phyloP scores from a whole-genome alignment of 75 land plant genomes.

The Adiantum capillusveneris region DNA sequence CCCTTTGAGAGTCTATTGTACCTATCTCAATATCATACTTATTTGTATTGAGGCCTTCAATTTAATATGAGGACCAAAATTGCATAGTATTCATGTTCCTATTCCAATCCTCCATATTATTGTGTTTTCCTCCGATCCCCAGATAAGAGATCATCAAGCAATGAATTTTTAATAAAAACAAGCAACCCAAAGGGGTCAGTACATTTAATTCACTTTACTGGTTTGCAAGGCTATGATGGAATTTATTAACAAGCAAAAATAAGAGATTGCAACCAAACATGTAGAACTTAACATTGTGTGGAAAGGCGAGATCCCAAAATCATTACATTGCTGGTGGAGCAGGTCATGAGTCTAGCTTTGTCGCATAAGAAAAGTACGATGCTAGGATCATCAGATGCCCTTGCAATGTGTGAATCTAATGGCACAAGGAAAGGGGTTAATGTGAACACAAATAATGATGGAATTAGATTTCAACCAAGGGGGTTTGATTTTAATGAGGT shows the following conservation, averaged over 20 bases:
- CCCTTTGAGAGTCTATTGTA: too few relatives aligned
- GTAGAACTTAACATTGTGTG: conserved; percentile 14
- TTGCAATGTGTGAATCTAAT: too few relatives aligned
- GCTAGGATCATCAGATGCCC: not conserved
- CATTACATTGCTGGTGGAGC: conserved; percentile 12
- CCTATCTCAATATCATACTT: too few relatives aligned
- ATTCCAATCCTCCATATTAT: too few relatives aligned
- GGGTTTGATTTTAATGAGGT: not conserved
- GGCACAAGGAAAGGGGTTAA: not conserved
- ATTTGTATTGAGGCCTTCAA: too few relatives aligned
- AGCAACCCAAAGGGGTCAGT: not conserved
- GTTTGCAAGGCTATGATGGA: conserved; percentile 20
- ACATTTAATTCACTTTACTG: not conserved
- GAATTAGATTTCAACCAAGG: not conserved
- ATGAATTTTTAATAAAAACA: conserved; percentile 6
- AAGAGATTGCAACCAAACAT: conserved; percentile 10
- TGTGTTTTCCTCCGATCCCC: too few relatives aligned
- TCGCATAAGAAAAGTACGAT: not conserved
- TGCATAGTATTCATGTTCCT: too few relatives aligned
- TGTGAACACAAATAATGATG: not conserved
- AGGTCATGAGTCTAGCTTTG: conserved; percentile 4
- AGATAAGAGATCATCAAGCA: conserved; percentile 19
- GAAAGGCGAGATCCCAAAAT: conserved; percentile 36
- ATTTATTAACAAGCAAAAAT: conserved; percentile 11
- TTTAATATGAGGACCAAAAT: too few relatives aligned